phyloP scores from a whole-genome alignment of 2,329 filamentous ascomycete species.

The Verticillium alfalfae region DNA sequence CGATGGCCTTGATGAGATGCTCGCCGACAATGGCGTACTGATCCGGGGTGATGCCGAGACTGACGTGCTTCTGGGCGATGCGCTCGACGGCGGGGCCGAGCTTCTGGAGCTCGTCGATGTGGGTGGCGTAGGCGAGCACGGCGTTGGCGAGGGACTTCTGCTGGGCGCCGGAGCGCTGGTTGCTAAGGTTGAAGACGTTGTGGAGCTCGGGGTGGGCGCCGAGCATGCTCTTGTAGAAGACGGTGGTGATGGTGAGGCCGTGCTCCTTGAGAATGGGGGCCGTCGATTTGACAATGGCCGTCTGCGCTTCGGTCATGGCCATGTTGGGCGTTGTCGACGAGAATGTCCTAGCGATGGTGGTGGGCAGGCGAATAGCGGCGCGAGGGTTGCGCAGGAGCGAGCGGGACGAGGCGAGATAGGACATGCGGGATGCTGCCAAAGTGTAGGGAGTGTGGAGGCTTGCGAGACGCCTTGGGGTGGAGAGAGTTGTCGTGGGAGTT shows the following conservation, averaged over 20 bases:
- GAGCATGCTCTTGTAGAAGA: constrained; percentile 69
- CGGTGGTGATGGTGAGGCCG: constrained; percentile 62
- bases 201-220: constrained; percentile 57
- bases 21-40: constrained; percentile 68
- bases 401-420: background rate
- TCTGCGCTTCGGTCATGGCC: constrained; percentile 57
- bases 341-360: background rate
- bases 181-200: constrained; percentile 65
- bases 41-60: constrained; percentile 61
- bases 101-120: constrained; percentile 64
- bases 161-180: constrained; percentile 64
- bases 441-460: background rate
- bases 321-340: constrained; percentile 18
- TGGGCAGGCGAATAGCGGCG: background rate
- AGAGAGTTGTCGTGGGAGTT: too few relatives aligned
- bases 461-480: background rate
- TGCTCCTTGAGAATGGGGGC: constrained; percentile 66
- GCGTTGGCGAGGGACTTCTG: constrained; percentile 63
- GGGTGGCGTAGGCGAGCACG: constrained; percentile 65
- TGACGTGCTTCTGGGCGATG: constrained; percentile 73
- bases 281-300: constrained; percentile 69
- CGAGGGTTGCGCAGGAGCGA: background rate
- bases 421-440: background rate
- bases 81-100: constrained; percentile 54
- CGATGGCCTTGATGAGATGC: constrained; percentile 63